Evolutionary conservation across 2,329 filamentous ascomycete species (phyloP), one percentile per base, ranked within the genome.

Genomic region (Mollisia scopiformis): DNA sequence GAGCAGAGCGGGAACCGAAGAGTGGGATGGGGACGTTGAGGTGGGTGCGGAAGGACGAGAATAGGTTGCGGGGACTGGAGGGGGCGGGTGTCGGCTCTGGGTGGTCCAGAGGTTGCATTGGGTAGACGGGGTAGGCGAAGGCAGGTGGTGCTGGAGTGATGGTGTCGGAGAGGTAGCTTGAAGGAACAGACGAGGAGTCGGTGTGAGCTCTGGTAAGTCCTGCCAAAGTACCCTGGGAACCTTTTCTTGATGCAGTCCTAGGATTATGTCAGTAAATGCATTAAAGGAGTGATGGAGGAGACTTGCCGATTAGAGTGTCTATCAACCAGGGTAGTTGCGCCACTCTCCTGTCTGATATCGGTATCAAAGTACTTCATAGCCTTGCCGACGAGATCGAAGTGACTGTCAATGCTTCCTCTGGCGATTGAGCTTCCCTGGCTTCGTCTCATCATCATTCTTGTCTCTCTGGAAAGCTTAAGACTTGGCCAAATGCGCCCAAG

Each of bases 311-410:
- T n/a, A 13, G 33, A 43, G n/a, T 47, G 39, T 21, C 41, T 56
- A 41, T 23, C 21, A 39, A 52, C 56, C 27, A 55, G 28, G 14
- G 55, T 59, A 11, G 56, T 61, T 11, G 43, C 59, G 55, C 39
- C 59, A 55, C 58, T 63, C 21, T 56, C 59, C 14, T 55, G 51
- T 27, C 62, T 64, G 35, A 57, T 49, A 6, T 54, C 46, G 5
- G 21, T 47, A 33, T 71, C 68, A 50, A 71, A 68, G 54, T 68
- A 71, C 19, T 65, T 63, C 49, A 69, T 55, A 0, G 62, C 62
- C 41, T 61, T 70, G 4, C 62, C 54, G 2, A 72, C 63, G 10
- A 72, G n/a, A 64, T 71, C 68, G 11, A 71, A 57, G 19, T 61
- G 54, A 13, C 50, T 59, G 1, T 35, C 49, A 21, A 58, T 62